Evolutionary conservation across 2,329 filamentous ascomycete species (phyloP).

Genomic region (Trichoderma sp.): DNA sequence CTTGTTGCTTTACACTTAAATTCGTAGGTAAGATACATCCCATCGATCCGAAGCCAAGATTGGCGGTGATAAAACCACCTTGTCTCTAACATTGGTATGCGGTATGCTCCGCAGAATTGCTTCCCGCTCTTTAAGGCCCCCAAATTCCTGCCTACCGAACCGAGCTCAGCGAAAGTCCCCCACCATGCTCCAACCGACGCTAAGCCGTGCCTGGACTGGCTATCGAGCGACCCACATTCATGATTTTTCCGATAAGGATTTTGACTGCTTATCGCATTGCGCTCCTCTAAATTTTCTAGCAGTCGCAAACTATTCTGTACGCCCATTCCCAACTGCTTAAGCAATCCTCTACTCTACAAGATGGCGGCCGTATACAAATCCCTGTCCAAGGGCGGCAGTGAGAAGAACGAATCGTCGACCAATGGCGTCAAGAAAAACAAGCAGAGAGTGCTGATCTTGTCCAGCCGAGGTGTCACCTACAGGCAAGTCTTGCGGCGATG

Average conservation of each 20-base stretch:
- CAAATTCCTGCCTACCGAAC: neutral
- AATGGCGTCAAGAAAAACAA: slow-evolving; percentile 61
- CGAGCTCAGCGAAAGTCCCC: neutral
- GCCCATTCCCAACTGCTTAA: neutral
- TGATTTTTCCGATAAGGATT: slow-evolving; percentile 18
- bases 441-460: slow-evolving; percentile 83
- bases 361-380: slow-evolving; percentile 76
- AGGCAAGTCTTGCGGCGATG: slow-evolving; percentile 48
- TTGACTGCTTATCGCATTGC: slow-evolving; percentile 13
- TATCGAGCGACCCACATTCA: neutral
- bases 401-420: slow-evolving; percentile 48
- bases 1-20: neutral
- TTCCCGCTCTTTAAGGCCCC: neutral
- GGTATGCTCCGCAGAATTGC: neutral
- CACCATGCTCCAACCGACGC: neutral
- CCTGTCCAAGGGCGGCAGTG: slow-evolving; percentile 58
- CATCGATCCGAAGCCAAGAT: neutral
- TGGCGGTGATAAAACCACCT: neutral
- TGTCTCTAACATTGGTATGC: neutral
- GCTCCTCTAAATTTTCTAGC: slow-evolving; percentile 15
- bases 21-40: neutral
- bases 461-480: slow-evolving; percentile 88
- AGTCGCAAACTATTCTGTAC: neutral
- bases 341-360: slow-evolving; percentile 16
- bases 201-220: neutral